These are phyloP conservation scores for Roridomyces roridus DNA, from an alignment of 768 basidiomycete genomes.

Conservation along the genomic window DNA sequence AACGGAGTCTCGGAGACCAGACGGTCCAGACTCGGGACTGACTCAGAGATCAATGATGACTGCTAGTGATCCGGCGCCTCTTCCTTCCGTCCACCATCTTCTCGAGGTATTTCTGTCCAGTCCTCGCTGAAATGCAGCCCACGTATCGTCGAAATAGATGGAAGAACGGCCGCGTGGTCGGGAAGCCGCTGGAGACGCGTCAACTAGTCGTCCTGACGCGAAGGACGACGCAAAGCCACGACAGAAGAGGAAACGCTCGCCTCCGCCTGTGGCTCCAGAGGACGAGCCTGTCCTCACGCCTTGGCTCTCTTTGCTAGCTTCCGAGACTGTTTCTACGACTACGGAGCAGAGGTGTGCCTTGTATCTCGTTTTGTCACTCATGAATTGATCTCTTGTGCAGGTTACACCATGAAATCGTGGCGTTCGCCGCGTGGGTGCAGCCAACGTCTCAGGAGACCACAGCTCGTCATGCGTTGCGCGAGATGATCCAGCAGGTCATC, in stretches of 20 bases:
- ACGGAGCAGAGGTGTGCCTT: conserved; percentile 10
- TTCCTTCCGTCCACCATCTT: too few relatives aligned
- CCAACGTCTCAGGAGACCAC: conserved; percentile 59
- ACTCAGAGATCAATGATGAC: too few relatives aligned
- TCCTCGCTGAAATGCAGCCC: too few relatives aligned
- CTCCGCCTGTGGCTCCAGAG: conserved; percentile 11
- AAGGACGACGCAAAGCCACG: neutral
- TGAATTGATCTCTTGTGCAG: conserved; percentile 36
- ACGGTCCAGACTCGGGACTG: too few relatives aligned
- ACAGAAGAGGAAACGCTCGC: conserved; percentile 23
- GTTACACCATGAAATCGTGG: conserved; percentile 68
- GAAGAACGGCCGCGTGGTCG: too few relatives aligned
- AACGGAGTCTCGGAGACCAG: too few relatives aligned
- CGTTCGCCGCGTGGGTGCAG: conserved; percentile 59
- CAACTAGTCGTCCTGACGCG: too few relatives aligned
- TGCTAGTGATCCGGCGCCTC: too few relatives aligned
- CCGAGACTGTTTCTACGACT: neutral
- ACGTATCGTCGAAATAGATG: too few relatives aligned
- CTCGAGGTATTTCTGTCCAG: too few relatives aligned
- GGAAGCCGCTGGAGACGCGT: too few relatives aligned
- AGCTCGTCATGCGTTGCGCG: conserved; percentile 51
- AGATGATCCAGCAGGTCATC: conserved; percentile 52
- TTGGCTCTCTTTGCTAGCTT: conserved; percentile 11
- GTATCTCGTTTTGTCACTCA: neutral
- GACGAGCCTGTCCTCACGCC: conserved; percentile 19